Evolutionary conservation across 2,329 filamentous ascomycete genomes (phyloP), one percentile per base, ranked within the genome.

Genomic region (Arachnomyces sp.): DNA sequence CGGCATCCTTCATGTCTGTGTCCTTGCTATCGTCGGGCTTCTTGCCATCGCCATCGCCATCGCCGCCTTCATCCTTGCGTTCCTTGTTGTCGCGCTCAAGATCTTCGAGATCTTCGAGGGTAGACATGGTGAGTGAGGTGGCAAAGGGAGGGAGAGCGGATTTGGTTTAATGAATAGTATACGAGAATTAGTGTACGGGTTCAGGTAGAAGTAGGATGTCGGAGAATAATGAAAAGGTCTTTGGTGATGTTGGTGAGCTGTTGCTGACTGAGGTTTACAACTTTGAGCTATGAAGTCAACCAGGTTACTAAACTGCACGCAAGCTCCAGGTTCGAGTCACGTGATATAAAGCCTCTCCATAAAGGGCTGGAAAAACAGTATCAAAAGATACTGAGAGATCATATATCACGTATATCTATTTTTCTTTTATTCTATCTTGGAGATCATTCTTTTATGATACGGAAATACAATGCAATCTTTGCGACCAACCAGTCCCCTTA

Each of bases 1-100:
- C 89, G 63, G 90, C 81, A 89, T 95, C 95, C 43, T 94, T 87
- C 37, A 82, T 82, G 69, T 95, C 90, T 36, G 75, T 84, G 56
- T 82, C 80, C 41, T 72, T 68, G 21, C n/a, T n/a, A n/a, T 25
- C 21, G 43, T 68, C 65, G 46, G 71, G 67, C 56, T 77, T 73
- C 56, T 76, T 74, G 48, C 70, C 73, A 50, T 77, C 72, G 39
- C 69, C 67, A 44, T 77, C 73, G 47, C 69, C 72, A 48, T 77
- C 72, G 38, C 68, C 69, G 47, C 72, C 69, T 36, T 63, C 68
- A 52, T 74, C 68, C 52, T 75, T 74, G 52, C 77, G 73, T 56
- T 86, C 81, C 72, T 80, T 82, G 63, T 80, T 78, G 66, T 82
- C 79, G 66, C 82, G 83, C 72, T 92, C 84, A 63, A 93, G 75